Conservation (phyloP, 495 filamentous ascomycete species). For the Aspergillus bridgeri region DNA sequence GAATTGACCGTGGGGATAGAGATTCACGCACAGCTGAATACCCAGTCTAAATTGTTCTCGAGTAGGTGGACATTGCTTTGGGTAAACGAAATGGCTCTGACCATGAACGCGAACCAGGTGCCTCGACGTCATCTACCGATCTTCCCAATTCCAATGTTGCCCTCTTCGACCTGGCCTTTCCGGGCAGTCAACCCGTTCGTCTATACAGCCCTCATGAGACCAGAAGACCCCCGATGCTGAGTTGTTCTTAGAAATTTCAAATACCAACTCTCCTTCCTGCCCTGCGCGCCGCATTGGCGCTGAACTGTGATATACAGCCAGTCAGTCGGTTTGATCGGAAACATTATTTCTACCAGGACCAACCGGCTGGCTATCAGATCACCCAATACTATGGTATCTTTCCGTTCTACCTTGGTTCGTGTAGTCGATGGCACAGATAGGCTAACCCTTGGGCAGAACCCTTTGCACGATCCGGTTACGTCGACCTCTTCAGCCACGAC, state of each 20-base stretch:
- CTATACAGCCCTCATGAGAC: neutral
- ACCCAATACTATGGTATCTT: conserved; percentile 80
- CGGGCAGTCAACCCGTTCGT: conserved; percentile 74
- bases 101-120: conserved; percentile 38
- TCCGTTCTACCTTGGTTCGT: neutral
- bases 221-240: neutral
- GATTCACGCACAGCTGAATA: conserved; percentile 95
- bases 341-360: conserved; percentile 98
- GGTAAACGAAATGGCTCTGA: neutral
- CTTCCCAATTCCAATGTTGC: conserved; percentile 81
- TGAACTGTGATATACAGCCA: conserved; percentile 72
- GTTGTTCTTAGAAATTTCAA: conserved; percentile 62
- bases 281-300: conserved; percentile 78
- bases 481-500: conserved; percentile 70
- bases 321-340: conserved; percentile 88
- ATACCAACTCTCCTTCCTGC: conserved; percentile 80
- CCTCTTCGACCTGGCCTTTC: conserved; percentile 83
- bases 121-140: conserved; percentile 65
- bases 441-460: conserved; percentile 51
- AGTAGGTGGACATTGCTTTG: conserved; percentile 27
- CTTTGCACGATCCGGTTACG: conserved; percentile 71
- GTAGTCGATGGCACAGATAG: neutral
- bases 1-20: conserved; percentile 93
- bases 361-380: conserved; percentile 94
- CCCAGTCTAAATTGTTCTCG: conserved; percentile 80